Conservation (phyloP, 805 yeast genomes). For the Kuraishia floccosa region DNA sequence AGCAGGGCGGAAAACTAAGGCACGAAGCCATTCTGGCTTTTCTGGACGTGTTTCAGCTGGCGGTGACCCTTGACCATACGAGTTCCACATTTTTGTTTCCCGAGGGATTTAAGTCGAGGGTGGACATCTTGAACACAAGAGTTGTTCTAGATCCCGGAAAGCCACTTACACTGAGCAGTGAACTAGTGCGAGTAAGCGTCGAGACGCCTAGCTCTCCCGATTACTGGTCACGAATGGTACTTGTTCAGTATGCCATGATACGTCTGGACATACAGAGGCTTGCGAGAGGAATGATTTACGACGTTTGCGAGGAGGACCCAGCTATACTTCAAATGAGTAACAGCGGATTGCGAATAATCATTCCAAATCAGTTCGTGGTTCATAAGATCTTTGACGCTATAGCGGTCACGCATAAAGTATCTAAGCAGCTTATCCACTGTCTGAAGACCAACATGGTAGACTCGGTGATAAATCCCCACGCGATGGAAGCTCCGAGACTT, state of each 20-base stretch:
- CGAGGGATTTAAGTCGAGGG: constrained; percentile 33
- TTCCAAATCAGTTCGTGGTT: constrained; percentile 69
- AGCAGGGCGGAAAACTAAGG: no score
- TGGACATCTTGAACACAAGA: constrained; percentile 26
- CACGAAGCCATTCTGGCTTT: no score
- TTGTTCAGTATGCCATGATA: constrained; percentile 10
- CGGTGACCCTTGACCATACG: constrained; percentile 25
- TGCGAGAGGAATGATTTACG: constrained; percentile 1
- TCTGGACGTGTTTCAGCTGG: no score
- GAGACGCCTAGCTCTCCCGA: constrained; percentile 37
- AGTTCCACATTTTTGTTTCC: no score
- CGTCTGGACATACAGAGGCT: constrained; percentile 3
- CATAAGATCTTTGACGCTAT: constrained; percentile 75
- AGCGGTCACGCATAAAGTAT: constrained; percentile 53
- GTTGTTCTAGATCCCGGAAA: constrained; percentile 9
- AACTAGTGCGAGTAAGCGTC: constrained; percentile 30
- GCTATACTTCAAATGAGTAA: constrained; percentile 15
- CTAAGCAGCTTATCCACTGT: constrained; percentile 46
- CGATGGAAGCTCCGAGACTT: constrained; percentile 17
- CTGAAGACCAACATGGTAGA: constrained; percentile 28
- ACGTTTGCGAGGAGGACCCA: constrained; percentile 7
- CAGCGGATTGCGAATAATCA: constrained; percentile 31
- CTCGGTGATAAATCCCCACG: constrained; percentile 25
- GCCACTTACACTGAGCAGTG: constrained; percentile 8
- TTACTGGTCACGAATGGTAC: constrained; percentile 37